Percentiles rank a stretch among this genome's conserved stretches.
phyloP scores from a whole-genome alignment of 2,329 filamentous ascomycete species.

The Fusarium sp. region DNA sequence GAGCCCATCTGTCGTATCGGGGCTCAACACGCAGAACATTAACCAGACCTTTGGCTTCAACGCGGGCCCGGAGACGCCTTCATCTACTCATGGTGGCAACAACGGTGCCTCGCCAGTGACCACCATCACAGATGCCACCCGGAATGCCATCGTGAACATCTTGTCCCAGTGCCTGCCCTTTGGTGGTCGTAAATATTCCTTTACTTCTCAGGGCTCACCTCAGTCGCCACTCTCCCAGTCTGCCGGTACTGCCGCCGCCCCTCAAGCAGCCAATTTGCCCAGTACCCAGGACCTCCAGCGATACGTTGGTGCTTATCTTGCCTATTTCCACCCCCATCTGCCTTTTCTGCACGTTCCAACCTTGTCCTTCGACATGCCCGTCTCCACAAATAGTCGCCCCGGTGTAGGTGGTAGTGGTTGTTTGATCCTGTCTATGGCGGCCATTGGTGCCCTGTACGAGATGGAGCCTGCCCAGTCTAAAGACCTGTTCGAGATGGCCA shows the following conservation, averaged over 20 bases:
- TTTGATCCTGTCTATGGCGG: conserved; percentile 84
- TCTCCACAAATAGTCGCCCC: conserved; percentile 72
- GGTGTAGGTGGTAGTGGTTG: conserved; percentile 84
- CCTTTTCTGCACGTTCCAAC: conserved; percentile 96
- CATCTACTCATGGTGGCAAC: conserved; percentile 76
- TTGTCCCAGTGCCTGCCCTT: conserved; percentile 68
- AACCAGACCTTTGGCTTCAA: conserved; percentile 75
- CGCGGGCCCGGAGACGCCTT: conserved; percentile 77
- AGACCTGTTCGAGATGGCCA: conserved; percentile 90
- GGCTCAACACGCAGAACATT: conserved; percentile 70
- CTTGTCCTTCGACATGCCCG: conserved; percentile 86
- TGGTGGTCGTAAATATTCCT: conserved; percentile 73
- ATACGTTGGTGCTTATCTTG: conserved; percentile 90
- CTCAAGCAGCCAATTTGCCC: conserved; percentile 73
- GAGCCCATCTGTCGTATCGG: conserved; percentile 78
- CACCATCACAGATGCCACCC: conserved; percentile 74
- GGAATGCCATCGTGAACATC: conserved; percentile 70
- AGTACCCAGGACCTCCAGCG: conserved; percentile 88
- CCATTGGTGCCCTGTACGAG: conserved; percentile 87
- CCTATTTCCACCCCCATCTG: conserved; percentile 92
- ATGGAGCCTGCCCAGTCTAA: conserved; percentile 82
- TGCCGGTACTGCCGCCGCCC: conserved; percentile 61
- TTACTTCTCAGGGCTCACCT: conserved; percentile 66
- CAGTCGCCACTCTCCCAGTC: conserved; percentile 65
- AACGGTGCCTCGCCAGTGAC: conserved; percentile 69